A percentile compares a stretch with the other conserved stretches of the same genome.
Evolutionary conservation across 225 moss, liverwort and hornwort species (phyloP).

Genomic region (Lunularia cruciata): DNA sequence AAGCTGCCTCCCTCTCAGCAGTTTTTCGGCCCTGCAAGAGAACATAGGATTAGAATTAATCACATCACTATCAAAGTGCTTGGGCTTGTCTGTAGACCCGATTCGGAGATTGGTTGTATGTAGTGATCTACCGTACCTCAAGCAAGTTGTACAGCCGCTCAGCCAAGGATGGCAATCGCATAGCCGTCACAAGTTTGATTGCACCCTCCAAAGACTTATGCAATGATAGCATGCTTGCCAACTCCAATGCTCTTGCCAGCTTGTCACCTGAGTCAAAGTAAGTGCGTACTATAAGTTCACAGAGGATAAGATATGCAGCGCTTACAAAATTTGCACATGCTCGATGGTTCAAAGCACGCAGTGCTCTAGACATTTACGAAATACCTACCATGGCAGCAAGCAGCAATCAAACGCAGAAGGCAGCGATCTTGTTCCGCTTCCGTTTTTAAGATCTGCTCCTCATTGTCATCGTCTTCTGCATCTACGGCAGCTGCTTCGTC

Average conservation of each 20-base stretch:
- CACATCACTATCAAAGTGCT: too few relatives aligned
- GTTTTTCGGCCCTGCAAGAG: conserved; percentile 29
- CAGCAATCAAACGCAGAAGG: conserved; percentile 79
- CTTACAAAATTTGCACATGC: too few relatives aligned
- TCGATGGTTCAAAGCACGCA: not conserved
- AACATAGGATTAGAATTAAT: not conserved
- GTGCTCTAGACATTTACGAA: too few relatives aligned
- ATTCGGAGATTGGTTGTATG: not conserved
- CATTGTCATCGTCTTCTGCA: conserved; percentile 51
- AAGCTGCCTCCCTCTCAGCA: conserved; percentile 15
- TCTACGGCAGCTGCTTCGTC: conserved; percentile 68
- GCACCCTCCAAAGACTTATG: conserved; percentile 95
- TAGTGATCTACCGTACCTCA: conserved; percentile 47
- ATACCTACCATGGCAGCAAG: conserved; percentile 77
- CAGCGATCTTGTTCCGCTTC: conserved; percentile 91
- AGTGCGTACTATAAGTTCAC: not conserved
- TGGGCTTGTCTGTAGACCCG: not conserved
- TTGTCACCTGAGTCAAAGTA: conserved; percentile 62
- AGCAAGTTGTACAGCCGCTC: conserved; percentile 76
- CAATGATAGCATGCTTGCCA: conserved; percentile 73
- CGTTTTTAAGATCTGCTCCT: conserved; percentile 68
- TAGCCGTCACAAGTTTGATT: conserved; percentile 77
- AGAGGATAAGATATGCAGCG: not conserved
- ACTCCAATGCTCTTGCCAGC: conserved; percentile 85
- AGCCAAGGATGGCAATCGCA: conserved; percentile 79